These are phyloP conservation scores for Paramecium caudatum DNA, from an alignment of 73 alveolate species.

Conservation along the genomic window DNA sequence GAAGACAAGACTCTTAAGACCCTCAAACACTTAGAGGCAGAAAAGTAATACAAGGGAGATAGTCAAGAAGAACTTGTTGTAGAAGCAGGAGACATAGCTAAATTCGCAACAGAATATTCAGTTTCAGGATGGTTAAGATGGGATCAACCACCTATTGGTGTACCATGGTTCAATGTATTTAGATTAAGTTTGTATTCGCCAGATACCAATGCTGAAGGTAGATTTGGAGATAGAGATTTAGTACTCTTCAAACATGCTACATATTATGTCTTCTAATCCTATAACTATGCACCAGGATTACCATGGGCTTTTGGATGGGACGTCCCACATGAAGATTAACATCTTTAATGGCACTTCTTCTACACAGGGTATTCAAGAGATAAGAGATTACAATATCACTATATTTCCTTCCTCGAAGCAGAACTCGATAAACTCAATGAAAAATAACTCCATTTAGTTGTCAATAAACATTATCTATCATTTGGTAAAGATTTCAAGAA, in stretches of 20 bases:
- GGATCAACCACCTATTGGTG: conserved; percentile 45
- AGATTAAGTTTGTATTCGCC: not conserved
- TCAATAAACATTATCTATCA: conserved; percentile 32
- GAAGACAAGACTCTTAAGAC: conserved; percentile 11
- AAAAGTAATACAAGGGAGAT: conserved; percentile 3
- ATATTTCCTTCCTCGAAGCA: conserved; percentile 13
- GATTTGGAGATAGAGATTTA: conserved; percentile 39
- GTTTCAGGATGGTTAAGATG: conserved; percentile 67
- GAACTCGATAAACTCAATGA: not conserved
- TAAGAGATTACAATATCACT: not conserved
- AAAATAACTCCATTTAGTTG: not conserved
- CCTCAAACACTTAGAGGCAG: not conserved
- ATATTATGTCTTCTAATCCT: conserved; percentile 21
- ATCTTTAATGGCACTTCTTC: conserved; percentile 60
- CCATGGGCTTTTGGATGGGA: conserved; percentile 44
- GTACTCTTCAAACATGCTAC: not conserved
- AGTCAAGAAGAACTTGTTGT: not conserved
- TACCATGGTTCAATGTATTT: conserved; percentile 46
- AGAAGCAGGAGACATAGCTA: not conserved
- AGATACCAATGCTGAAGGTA: not conserved
- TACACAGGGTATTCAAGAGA: conserved; percentile 40
- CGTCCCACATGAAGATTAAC: conserved; percentile 3
- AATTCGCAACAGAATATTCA: conserved; percentile 35
- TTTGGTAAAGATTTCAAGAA: conserved; percentile 56
- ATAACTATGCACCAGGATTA: conserved; percentile 1